A percentile compares a stretch with the other conserved stretches of the same genome.
Evolutionary conservation across 257 asterid genomes (phyloP).

Genomic region (Ajuga chamaepitys): DNA sequence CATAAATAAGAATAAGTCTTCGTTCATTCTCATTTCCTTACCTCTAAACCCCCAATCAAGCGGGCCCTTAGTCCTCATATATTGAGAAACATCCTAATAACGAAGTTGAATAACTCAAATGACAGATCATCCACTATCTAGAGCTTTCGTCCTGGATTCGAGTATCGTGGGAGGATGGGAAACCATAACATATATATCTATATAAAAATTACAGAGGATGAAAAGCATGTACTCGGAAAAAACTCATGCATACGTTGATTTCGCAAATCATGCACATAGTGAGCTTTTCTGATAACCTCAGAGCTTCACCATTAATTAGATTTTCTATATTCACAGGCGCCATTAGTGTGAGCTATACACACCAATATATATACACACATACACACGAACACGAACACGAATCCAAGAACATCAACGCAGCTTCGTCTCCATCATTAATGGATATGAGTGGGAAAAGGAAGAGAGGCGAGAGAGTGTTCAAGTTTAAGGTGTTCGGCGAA

Average conservation of each 20-base stretch:
- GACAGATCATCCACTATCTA: too few species aligned
- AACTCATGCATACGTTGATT: conserved; percentile 26
- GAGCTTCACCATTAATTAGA: conserved; percentile 13
- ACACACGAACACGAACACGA: not conserved
- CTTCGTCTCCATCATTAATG: conserved; percentile 7
- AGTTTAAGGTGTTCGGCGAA: conserved; percentile 75
- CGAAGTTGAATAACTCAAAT: too few species aligned
- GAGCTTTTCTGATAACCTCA: conserved; percentile 30
- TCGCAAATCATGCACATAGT: conserved; percentile 54
- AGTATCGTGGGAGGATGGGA: too few species aligned
- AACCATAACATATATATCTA: too few species aligned
- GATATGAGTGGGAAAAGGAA: conserved; percentile 73
- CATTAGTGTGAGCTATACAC: conserved; percentile 48
- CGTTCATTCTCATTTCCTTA: too few species aligned
- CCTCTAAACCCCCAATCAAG: too few species aligned
- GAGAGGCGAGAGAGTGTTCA: conserved; percentile 70
- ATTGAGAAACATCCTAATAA: too few species aligned
- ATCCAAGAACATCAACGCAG: not conserved
- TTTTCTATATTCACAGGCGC: conserved; percentile 41
- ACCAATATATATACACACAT: not conserved
- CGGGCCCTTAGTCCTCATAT: too few species aligned
- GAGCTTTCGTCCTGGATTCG: too few species aligned
- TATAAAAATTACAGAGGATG: conserved; percentile 15
- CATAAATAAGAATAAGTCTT: too few species aligned
- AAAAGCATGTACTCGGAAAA: conserved; percentile 46